These are phyloP conservation scores for Crucibulum cyathiforme DNA, from an alignment of 1,284 basidiomycete species.

Conservation along the genomic window DNA sequence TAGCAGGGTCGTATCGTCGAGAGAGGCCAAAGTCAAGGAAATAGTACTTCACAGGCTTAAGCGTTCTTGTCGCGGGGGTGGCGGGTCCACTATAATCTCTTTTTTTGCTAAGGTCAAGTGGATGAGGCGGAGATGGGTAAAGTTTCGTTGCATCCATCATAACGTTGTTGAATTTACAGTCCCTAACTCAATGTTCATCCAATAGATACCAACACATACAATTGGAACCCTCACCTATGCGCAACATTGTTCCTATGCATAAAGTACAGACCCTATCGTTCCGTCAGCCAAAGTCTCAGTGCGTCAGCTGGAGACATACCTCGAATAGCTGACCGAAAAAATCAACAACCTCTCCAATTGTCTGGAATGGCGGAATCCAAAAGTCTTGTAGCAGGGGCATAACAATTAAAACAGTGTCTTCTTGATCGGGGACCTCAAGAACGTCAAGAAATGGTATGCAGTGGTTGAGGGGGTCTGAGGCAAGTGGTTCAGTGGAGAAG, in stretches of 20 bases:
- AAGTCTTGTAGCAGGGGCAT: constrained; percentile 36
- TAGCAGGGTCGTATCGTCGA: constrained; percentile 8
- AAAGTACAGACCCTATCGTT: constrained; percentile 14
- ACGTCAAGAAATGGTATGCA: constrained; percentile 34
- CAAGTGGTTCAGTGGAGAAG: constrained; percentile 14
- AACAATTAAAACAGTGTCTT: constrained; percentile 30
- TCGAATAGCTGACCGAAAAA: constrained; percentile 42
- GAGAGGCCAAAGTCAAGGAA: constrained; percentile 18
- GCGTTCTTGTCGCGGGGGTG: constrained; percentile 9
- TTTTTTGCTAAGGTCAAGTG: constrained; percentile 5
- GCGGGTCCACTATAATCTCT: constrained; percentile 4
- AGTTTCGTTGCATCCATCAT: constrained; percentile 31
- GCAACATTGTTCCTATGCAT: constrained; percentile 15
- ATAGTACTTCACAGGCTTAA: constrained; percentile 14
- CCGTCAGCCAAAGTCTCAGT: too few relatives aligned
- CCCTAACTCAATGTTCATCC: constrained; percentile 17
- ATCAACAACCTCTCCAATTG: constrained; percentile 34
- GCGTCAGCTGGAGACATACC: constrained; percentile 13
- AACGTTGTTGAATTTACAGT: constrained; percentile 28
- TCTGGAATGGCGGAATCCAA: constrained; percentile 34
- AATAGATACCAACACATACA: constrained; percentile 2
- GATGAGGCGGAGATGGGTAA: constrained; percentile 32
- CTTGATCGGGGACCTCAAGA: constrained; percentile 25
- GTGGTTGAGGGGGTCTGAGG: constrained; percentile 30
- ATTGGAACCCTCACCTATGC: constrained; percentile 8